These are phyloP conservation scores for Elsinoe necatrix DNA, from an alignment of 2,329 filamentous ascomycete species.

Conservation along the genomic window DNA sequence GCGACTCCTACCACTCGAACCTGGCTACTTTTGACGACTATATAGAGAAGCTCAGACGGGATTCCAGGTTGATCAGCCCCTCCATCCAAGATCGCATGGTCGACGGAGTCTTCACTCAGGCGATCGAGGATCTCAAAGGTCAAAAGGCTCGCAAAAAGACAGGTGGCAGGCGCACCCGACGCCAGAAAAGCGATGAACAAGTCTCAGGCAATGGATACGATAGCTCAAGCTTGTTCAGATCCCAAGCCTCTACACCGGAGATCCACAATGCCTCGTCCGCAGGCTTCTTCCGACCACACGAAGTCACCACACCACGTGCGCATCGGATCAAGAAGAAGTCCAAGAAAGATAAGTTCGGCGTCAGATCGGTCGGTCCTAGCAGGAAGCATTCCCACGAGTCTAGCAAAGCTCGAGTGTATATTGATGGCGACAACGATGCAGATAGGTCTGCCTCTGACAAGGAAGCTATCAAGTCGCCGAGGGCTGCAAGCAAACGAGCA, in stretches of 20 bases:
- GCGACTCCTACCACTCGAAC: conserved; percentile 1
- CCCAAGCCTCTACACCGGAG: conserved; percentile 24
- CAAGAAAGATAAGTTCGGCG: not conserved
- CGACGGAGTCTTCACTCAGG: conserved; percentile 13
- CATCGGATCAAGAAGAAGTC: conserved; percentile 7
- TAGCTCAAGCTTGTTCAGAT: conserved; percentile 16
- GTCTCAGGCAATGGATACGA: conserved; percentile 2
- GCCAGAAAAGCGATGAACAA: conserved; percentile 18
- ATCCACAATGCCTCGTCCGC: conserved; percentile 22
- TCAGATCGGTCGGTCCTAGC: not conserved
- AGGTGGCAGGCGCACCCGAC: not conserved
- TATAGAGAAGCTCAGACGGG: conserved; percentile 7
- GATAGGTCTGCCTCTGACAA: conserved; percentile 13
- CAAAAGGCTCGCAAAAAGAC: not conserved
- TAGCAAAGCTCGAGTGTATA: not conserved
- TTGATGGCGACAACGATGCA: conserved; percentile 13
- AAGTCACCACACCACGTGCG: conserved; percentile 17
- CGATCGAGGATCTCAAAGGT: conserved; percentile 3
- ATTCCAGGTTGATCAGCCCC: not conserved
- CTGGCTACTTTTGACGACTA: conserved; percentile 12
- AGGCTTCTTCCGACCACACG: conserved; percentile 21
- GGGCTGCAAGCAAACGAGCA: conserved; percentile 23
- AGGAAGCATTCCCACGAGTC: conserved; percentile 1
- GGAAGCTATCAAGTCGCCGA: conserved; percentile 10
- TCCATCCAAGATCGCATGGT: not conserved